Percentiles rank a stretch among this genome's conserved stretches.
These are phyloP conservation scores for Apium graveolens DNA, from an alignment of 129 eudicot species.

Conservation along the genomic window DNA sequence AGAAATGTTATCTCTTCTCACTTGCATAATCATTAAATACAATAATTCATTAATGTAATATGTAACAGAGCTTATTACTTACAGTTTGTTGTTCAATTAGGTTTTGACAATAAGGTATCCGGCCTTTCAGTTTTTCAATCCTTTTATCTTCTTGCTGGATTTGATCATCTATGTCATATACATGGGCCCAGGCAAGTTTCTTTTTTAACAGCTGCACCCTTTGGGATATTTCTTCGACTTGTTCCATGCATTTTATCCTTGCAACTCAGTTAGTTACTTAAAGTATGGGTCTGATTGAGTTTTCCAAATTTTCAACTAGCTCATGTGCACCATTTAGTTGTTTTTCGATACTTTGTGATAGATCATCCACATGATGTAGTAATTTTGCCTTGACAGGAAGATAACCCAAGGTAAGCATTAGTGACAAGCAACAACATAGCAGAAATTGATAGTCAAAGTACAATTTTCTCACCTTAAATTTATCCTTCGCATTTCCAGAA, in stretches of 20 bases:
- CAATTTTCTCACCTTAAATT: conserved; percentile 56
- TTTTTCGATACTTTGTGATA: conserved; percentile 47
- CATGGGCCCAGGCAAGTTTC: conserved; percentile 89
- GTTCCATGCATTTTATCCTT: conserved; percentile 77
- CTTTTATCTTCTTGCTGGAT: conserved; percentile 29
- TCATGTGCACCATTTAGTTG: conserved; percentile 55
- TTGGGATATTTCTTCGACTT: conserved; percentile 71
- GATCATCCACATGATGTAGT: conserved; percentile 78
- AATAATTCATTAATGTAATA: not conserved
- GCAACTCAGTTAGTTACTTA: conserved; percentile 74
- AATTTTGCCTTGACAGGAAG: conserved; percentile 67
- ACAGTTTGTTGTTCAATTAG: conserved; percentile 55
- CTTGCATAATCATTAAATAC: not conserved
- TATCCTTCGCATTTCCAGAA: conserved; percentile 92
- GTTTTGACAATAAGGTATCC: conserved; percentile 56
- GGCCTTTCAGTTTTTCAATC: conserved; percentile 51
- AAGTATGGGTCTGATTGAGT: conserved; percentile 56
- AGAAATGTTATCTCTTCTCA: not conserved
- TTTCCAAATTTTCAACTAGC: conserved; percentile 54
- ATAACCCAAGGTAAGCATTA: not conserved
- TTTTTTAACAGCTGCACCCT: conserved; percentile 50
- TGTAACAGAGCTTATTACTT: conserved; percentile 25
- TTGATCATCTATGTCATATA: conserved; percentile 59
- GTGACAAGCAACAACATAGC: not conserved
- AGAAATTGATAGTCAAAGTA: conserved; percentile 1